A percentile compares a stretch with the other conserved stretches of the same genome.
phyloP scores from a whole-genome alignment of 768 basidiomycete species.

The Mycena pura region DNA sequence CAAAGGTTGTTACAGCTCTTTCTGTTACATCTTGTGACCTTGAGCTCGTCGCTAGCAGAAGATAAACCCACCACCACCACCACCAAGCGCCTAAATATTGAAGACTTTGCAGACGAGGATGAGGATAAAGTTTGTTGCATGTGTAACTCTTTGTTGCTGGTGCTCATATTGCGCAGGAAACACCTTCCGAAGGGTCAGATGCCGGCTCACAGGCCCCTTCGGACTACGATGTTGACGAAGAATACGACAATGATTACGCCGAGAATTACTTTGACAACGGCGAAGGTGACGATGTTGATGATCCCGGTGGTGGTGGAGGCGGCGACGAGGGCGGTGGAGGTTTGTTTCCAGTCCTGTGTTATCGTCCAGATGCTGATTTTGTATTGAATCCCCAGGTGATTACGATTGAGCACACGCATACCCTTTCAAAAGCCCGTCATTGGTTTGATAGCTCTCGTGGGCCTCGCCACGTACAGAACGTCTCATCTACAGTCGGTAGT shows the following conservation, averaged over 20 bases:
- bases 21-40: not conserved
- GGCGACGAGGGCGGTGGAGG: constrained; percentile 65
- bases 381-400: constrained; percentile 11
- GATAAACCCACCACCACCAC: constrained; percentile 37
- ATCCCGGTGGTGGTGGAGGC: constrained; percentile 73
- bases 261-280: constrained; percentile 93
- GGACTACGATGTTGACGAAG: constrained; percentile 89
- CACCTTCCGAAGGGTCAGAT: constrained; percentile 74
- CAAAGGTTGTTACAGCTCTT: constrained; percentile 46
- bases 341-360: not conserved
- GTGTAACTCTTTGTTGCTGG: not conserved
- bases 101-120: constrained; percentile 70
- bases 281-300: constrained; percentile 81
- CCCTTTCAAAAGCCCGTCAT: constrained; percentile 17
- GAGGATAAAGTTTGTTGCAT: constrained; percentile 56
- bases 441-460: too few species aligned
- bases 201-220: constrained; percentile 68
- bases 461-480: constrained; percentile 12
- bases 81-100: constrained; percentile 63
- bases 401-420: constrained; percentile 19
- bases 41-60: constrained; percentile 10
- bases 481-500: not conserved
- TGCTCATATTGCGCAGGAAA: constrained; percentile 52
- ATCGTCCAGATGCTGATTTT: not conserved
- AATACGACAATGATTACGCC: constrained; percentile 91